Percentiles rank a stretch among this genome's conserved stretches.
phyloP scores from a whole-genome alignment of 228 moss, liverwort and hornwort genomes.

The Sphagnum magellanicum region DNA sequence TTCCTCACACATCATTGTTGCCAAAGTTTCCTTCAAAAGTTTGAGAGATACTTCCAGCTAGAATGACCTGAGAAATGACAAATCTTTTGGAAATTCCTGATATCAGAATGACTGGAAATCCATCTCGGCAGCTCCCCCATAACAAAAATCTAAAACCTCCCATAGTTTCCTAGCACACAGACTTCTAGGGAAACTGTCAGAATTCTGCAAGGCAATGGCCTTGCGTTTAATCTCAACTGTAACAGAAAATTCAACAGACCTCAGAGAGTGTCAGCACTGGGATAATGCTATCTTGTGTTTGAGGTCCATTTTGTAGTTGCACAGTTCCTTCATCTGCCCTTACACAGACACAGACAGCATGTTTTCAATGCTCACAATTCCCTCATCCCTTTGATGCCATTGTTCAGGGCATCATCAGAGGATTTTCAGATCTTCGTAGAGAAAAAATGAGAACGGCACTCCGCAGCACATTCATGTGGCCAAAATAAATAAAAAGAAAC shows the following conservation, averaged over 20 bases:
- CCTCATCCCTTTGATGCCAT: too few species aligned
- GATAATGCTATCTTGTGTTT: conserved; percentile 16
- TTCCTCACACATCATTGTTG: not conserved
- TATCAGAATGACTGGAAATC: not conserved
- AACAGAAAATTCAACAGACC: conserved; percentile 8
- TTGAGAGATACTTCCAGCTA: not conserved
- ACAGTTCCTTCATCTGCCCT: conserved; percentile 18
- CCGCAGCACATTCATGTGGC: too few species aligned
- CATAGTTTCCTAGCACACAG: not conserved
- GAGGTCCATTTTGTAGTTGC: conserved; percentile 8
- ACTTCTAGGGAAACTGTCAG: not conserved
- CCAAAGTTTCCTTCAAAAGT: not conserved
- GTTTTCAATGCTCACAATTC: too few species aligned
- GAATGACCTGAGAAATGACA: not conserved
- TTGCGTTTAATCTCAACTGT: not conserved
- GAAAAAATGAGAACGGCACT: too few species aligned
- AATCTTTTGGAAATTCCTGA: not conserved
- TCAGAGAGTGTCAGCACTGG: conserved; percentile 37
- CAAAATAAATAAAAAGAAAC: too few species aligned
- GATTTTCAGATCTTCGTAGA: too few species aligned
- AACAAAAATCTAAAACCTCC: not conserved
- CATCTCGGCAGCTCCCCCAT: not conserved
- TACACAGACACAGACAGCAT: too few species aligned
- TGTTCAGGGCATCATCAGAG: too few species aligned
- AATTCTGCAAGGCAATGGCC: not conserved